Percentiles rank a stretch among this genome's conserved stretches.
phyloP scores from a whole-genome alignment of 192 early-diverging fungal genomes.

The Rhizophlyctis rosea region DNA sequence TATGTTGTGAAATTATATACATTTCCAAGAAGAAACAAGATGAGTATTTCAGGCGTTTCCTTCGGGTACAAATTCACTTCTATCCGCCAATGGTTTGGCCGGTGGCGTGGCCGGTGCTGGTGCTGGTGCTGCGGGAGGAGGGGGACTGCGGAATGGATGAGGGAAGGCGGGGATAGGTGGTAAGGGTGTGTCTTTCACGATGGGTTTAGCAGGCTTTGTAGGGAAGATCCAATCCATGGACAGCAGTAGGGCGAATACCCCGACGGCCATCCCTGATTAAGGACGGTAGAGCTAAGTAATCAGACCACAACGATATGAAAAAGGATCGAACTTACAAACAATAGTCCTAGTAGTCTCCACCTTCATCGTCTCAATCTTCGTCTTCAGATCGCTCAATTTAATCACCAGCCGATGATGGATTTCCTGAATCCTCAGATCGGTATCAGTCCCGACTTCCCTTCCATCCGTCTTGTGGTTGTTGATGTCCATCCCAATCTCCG shows the following conservation, averaged over 20 bases:
- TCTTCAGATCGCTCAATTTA: constrained; percentile 76
- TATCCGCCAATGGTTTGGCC: constrained; percentile 4
- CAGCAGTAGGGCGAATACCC: constrained; percentile 27
- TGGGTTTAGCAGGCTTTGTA: neutral
- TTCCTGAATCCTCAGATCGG: constrained; percentile 59
- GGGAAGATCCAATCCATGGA: constrained; percentile 25
- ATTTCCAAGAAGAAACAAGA: no score
- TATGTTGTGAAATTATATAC: no score
- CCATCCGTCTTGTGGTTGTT: constrained; percentile 86
- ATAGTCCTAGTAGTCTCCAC: constrained; percentile 67
- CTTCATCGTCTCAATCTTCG: constrained; percentile 84
- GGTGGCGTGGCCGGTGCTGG: constrained; percentile 9
- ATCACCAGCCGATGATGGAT: constrained; percentile 84
- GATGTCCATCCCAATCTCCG: constrained; percentile 86
- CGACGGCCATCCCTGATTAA: constrained; percentile 23
- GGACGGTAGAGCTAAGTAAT: neutral
- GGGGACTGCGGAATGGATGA: constrained; percentile 20
- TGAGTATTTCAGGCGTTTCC: no score
- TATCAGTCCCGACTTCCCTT: constrained; percentile 70
- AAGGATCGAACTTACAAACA: constrained; percentile 20
- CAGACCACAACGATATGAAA: neutral
- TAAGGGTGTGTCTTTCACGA: constrained; percentile 11
- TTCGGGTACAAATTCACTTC: neutral
- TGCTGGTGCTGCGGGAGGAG: constrained; percentile 4
- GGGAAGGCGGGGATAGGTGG: constrained; percentile 26